Base-by-base conservation (phyloP, 495 filamentous ascomycete species). In the Neurospora terricola region DNA sequence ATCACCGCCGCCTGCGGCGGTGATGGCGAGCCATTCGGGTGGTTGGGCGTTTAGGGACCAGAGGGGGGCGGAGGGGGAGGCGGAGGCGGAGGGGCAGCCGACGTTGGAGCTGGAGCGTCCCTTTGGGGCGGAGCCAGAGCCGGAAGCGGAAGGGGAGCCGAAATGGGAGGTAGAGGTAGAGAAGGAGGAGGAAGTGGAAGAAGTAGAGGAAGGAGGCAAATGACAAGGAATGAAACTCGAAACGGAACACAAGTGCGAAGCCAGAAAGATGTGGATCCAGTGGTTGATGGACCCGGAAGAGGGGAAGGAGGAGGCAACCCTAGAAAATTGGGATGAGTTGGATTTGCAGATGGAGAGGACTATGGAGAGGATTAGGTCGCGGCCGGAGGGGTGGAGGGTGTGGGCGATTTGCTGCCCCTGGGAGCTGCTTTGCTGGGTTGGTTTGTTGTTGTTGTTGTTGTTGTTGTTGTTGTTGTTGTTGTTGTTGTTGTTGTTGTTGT, bases 211-310 rank as follows among this genome's bases (percentile, higher is more conserved):
- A 27, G 54, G 2, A 8, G 54, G 54, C 0, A 86, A 89, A 3
- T 86, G 83, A 11, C 82, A 84, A 76, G 91, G 88, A 21, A 92
- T 85, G 83, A 86, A 91, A 14, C 84, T 81, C 40, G 86, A 86
- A 0, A 86, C 81, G 14, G 83, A 81, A 21, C 83, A 83, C 0
- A 77, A 77, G 18, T 90, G 88, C 0, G 83, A 81, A 2, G 84
- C 84, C 14, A 92, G 82, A 45, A 88, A 91, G 68, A 86, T 83
- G 69, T 91, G 89, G 16, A 91, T 87, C 69, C 91, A 80, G 16
- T 82, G 86, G 74, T 91, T 88, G 59, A 91, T 81, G 3, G 89
- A 75, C 42, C 89, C 87, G 0, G 84, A 83, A 4, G 87, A 87
- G 0, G 90, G 90, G 74, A 92, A 91, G 0, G 87, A 87, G 40